Evolutionary conservation across 2,329 filamentous ascomycete species (phyloP).

Genomic region (Aureobasidium sp.): DNA sequence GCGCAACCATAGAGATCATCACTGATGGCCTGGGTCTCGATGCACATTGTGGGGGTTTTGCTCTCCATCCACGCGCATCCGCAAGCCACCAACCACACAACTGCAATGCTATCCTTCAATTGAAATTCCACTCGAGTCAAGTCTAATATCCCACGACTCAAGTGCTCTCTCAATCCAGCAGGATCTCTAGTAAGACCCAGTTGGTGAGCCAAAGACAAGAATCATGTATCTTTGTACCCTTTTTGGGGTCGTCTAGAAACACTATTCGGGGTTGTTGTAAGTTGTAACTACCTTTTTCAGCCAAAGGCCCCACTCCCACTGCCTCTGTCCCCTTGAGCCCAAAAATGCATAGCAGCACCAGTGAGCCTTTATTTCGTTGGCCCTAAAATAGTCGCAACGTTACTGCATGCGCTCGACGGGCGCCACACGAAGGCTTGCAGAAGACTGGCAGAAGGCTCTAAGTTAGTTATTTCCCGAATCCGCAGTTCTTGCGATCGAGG

Average conservation of each 20-base stretch:
- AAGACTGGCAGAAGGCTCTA: slow-evolving; percentile 3
- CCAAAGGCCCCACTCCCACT: too few relatives aligned
- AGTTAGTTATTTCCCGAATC: background rate
- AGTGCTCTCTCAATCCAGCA: background rate
- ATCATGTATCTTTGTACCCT: background rate
- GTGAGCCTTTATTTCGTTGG: background rate
- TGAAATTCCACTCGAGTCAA: background rate
- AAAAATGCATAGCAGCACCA: too few relatives aligned
- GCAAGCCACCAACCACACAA: background rate
- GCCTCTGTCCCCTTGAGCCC: too few relatives aligned
- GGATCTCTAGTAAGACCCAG: background rate
- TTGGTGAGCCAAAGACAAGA: background rate
- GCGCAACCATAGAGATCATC: background rate
- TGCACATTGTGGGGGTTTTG: background rate
- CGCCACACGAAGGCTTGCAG: background rate
- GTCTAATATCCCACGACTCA: background rate
- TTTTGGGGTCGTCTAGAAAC: background rate
- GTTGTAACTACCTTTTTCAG: too few relatives aligned
- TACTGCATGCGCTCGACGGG: background rate
- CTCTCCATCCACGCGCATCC: background rate
- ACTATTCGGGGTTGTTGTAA: too few relatives aligned
- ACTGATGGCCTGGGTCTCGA: background rate
- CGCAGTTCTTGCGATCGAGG: background rate
- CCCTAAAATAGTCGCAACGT: slow-evolving; percentile 9
- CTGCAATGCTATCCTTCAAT: background rate